Evolutionary conservation across 2,329 filamentous ascomycete species (phyloP), one percentile per base, ranked within the genome.

Genomic region (Pestalotiopsis sp.): DNA sequence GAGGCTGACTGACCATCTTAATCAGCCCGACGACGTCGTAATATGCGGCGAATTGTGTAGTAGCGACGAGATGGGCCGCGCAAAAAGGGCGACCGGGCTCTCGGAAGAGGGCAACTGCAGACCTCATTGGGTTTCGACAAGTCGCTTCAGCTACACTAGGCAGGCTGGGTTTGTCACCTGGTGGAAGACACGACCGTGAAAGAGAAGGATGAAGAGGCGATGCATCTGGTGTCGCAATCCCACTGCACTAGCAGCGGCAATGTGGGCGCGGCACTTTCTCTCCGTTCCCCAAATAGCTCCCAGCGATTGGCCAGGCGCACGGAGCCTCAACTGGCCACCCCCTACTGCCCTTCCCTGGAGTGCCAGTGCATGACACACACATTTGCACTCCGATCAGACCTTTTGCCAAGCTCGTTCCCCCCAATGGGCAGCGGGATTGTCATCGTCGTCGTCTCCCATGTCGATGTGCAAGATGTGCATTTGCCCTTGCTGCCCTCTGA

Each of bases 221-320:
- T 38, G 41, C 45, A 66, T n/a, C 63, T 39, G 49, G 63, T 36
- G 63, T 66, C 63, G 49, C 63, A 66, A 66, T 58, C 49, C 31
- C 20, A 27, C 14, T 49, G 2, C 13, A 49, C 12, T 45, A 59
- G 38, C 31, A 45, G 63, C 31, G 36, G 25, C 45, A 58, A 36
- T 36, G 38, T 20, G 25, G 49, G 39, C 25, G 63, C 63, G 63
- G 63, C 63, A 66, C 41, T 57, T 57, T 31, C 20, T 57, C 63
- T 57, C 63, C 63, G 63, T 58, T 66, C 63, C 49, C 11, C 17
- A 57, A 66, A 66, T 66, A 66, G 63, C 57, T 31, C 20, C 14
- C 63, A 36, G 41, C 52, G 41, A 66, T 58, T 66, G 63, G 63
- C 57, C 20, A 20, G 45, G 63, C 31, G 27, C 25, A 36, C 25